A percentile compares a stretch with the other conserved stretches of the same genome.
Conservation (phyloP, 768 basidiomycete species). For the Leccinum fibrillosum region DNA sequence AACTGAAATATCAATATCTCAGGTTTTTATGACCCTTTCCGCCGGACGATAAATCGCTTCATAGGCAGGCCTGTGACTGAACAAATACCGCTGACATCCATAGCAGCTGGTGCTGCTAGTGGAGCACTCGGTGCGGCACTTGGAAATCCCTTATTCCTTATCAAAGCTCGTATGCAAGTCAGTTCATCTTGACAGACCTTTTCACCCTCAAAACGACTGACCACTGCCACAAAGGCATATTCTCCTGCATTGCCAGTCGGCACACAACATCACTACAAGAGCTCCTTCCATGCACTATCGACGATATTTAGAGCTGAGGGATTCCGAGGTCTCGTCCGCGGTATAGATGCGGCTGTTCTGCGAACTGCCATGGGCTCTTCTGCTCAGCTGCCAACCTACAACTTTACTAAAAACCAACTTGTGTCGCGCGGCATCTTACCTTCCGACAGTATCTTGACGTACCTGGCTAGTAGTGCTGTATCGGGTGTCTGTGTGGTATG, state of each 20-base stretch:
- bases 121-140: slow-evolving; percentile 85
- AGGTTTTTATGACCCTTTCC: slow-evolving; percentile 97
- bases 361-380: slow-evolving; percentile 95
- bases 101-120: slow-evolving; percentile 84
- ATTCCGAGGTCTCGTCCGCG: slow-evolving; percentile 76
- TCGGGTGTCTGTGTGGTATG: slow-evolving; percentile 91
- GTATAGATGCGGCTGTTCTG: slow-evolving; percentile 90
- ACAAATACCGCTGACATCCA: slow-evolving; percentile 71
- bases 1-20: slow-evolving; percentile 9
- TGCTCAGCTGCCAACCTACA: slow-evolving; percentile 95
- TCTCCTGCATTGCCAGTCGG: slow-evolving; percentile 94
- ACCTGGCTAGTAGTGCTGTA: slow-evolving; percentile 80
- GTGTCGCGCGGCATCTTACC: slow-evolving; percentile 64
- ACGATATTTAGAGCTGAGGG: slow-evolving; percentile 81
- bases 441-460: slow-evolving; percentile 82
- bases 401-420: slow-evolving; percentile 83
- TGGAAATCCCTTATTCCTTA: slow-evolving; percentile 89
- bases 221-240: slow-evolving; percentile 62
- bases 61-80: slow-evolving; percentile 62
- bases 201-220: slow-evolving; percentile 1
- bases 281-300: slow-evolving; percentile 72
- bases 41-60: slow-evolving; percentile 63
- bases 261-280: slow-evolving; percentile 89
- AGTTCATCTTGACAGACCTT: not conserved
- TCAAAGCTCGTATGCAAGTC: slow-evolving; percentile 98